These are phyloP conservation scores for Pyrrhoderma lamaoense DNA, from an alignment of 1,284 basidiomycete genomes.

Conservation along the genomic window DNA sequence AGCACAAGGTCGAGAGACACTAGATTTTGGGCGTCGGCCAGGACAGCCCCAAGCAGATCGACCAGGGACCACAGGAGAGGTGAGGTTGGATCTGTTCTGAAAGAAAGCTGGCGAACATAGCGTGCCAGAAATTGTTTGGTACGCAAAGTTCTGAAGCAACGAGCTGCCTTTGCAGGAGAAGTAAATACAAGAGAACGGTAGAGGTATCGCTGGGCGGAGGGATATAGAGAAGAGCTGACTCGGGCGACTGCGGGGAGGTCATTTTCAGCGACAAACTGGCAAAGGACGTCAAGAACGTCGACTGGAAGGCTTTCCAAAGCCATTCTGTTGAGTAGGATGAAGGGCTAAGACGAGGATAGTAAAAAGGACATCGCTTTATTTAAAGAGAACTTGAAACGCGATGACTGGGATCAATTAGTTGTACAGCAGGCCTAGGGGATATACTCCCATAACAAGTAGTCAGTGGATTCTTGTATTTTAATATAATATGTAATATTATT, in stretches of 20 bases:
- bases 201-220: slow-evolving; percentile 49
- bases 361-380: slow-evolving; percentile 3
- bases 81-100: slow-evolving; percentile 39
- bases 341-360: slow-evolving; percentile 2
- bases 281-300: slow-evolving; percentile 48
- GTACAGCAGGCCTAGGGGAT: too few relatives aligned
- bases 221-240: slow-evolving; percentile 35
- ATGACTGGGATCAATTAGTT: too few relatives aligned
- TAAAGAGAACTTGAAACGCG: background rate
- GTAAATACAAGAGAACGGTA: slow-evolving; percentile 50
- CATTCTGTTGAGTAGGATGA: slow-evolving; percentile 17
- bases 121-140: slow-evolving; percentile 43
- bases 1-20: slow-evolving; percentile 49
- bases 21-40: slow-evolving; percentile 52
- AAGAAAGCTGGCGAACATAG: slow-evolving; percentile 51
- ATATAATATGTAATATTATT: too few relatives aligned
- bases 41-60: slow-evolving; percentile 39
- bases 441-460: too few relatives aligned
- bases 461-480: too few relatives aligned
- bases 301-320: slow-evolving; percentile 36
- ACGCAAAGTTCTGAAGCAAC: slow-evolving; percentile 47
- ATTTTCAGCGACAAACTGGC: slow-evolving; percentile 27
- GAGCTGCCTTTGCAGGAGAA: slow-evolving; percentile 36
- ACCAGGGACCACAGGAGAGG: slow-evolving; percentile 41
- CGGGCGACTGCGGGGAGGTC: slow-evolving; percentile 43